These are phyloP conservation scores for Kwoniella dendrophila DNA, from an alignment of 768 basidiomycete species.

Conservation along the genomic window DNA sequence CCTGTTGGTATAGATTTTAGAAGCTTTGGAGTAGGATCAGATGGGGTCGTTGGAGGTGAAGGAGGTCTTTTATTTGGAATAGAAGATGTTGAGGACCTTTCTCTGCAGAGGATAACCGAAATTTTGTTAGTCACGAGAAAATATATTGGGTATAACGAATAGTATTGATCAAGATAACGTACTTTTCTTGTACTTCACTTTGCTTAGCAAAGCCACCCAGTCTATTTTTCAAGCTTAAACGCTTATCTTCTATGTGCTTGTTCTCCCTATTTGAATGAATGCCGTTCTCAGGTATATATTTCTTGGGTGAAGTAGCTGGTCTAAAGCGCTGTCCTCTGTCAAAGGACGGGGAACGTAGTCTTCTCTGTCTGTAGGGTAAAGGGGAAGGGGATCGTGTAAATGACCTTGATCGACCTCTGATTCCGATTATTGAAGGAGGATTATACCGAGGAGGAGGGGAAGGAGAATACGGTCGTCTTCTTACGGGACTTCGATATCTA, in stretches of 20 bases:
- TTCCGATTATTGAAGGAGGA: no score
- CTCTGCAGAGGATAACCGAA: neutral
- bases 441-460: neutral
- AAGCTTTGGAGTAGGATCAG: conserved; percentile 17
- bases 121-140: neutral
- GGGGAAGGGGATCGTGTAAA: conserved; percentile 10
- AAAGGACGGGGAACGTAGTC: no score
- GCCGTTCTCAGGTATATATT: no score
- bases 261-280: neutral
- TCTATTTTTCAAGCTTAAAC: conserved; percentile 14
- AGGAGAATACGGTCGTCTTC: neutral
- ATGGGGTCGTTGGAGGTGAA: conserved; percentile 3
- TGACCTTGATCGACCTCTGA: neutral
- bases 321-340: neutral
- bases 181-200: neutral
- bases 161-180: neutral
- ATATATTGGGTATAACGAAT: neutral
- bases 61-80: conserved; percentile 7
- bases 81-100: neutral
- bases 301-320: neutral
- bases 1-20: conserved; percentile 38
- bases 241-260: neutral
- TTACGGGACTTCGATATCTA: neutral
- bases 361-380: neutral
- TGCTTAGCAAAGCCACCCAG: conserved; percentile 6